Evolutionary conservation across 257 asterid genomes (phyloP).

Genomic region (Solanum clarkiae): DNA sequence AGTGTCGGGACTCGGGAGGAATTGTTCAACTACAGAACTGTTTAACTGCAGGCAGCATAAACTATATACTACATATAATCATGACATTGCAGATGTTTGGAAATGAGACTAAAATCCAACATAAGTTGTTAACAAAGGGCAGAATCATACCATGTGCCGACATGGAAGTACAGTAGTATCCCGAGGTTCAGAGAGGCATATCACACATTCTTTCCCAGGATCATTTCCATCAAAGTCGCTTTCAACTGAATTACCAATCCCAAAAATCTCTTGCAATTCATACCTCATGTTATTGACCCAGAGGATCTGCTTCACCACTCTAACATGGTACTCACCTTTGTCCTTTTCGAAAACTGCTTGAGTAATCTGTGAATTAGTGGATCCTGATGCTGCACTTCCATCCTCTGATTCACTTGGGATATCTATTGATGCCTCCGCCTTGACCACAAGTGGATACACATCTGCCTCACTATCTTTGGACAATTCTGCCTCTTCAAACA

Average conservation of each 20-base stretch:
- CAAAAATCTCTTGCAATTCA: constrained; percentile 78
- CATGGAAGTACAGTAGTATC: constrained; percentile 91
- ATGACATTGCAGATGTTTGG: neutral
- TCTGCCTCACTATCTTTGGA: constrained; percentile 45
- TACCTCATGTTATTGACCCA: constrained; percentile 80
- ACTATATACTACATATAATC: neutral
- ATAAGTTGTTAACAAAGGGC: neutral
- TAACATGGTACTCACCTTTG: constrained; percentile 53
- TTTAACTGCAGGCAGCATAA: neutral
- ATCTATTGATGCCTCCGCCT: constrained; percentile 53
- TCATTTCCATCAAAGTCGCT: constrained; percentile 62
- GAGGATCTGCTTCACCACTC: constrained; percentile 73
- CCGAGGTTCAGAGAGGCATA: constrained; percentile 81
- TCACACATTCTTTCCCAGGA: constrained; percentile 80
- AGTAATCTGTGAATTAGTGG: constrained; percentile 70
- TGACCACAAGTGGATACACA: constrained; percentile 74
- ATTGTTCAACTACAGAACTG: neutral
- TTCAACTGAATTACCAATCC: constrained; percentile 73
- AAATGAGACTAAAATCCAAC: neutral
- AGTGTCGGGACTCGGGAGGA: neutral
- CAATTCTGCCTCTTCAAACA: constrained; percentile 48
- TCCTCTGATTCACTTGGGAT: constrained; percentile 10
- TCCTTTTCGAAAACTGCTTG: constrained; percentile 78
- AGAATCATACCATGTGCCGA: constrained; percentile 64
- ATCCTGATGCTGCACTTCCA: constrained; percentile 17